Base-by-base conservation (phyloP, 2,329 filamentous ascomycete genomes). In the Trichoderma afroharzianum region DNA sequence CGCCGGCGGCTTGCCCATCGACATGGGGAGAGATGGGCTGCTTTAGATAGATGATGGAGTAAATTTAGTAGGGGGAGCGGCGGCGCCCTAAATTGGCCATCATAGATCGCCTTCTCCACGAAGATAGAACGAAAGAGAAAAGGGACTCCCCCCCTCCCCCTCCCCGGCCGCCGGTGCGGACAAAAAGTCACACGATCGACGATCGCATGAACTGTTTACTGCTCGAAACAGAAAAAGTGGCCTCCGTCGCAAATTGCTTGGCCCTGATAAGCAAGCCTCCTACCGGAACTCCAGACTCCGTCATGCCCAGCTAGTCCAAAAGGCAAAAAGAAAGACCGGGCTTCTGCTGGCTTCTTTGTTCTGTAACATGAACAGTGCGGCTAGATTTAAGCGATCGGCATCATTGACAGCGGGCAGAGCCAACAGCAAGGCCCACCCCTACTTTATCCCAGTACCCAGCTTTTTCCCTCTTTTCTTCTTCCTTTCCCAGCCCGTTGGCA, bases 121-220 rank as follows among this genome's bases (percentile, higher is more conserved):
- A 47, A 43, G 32, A 57, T 15, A 55, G 26, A 55, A 30, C 21
- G 50, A 43, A 43, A 18, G 8, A 30, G 8, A 55, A 12, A 69
- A n/a, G 33, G 55, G 33, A 26, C 30, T 36, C 39, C 66, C n/a
- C 21, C 55, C 39, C 30, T 36, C 39, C 66, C 67, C n/a, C 21
- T 14, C 33, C 53, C 57, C 53, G 33, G 36, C 36, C 53, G 55
- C 8, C 43, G 11, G 47, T 18, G 68, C 30, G 68, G 68, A 57
- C 39, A 30, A 15, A 62, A 47, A 68, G 68, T 70, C 59, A 63
- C 68, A 70, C 68, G 68, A 70, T 70, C 68, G 68, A 63, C 68
- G 68, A 70, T 70, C 68, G 68, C 59, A 68, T 68, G 66, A 68
- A 68, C 66, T 33, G 66, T 68, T 68, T 68, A 50, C 59, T 63